A percentile compares a stretch with the other conserved stretches of the same genome.
phyloP scores from a whole-genome alignment of 768 basidiomycete species.

The Mycena pura region DNA sequence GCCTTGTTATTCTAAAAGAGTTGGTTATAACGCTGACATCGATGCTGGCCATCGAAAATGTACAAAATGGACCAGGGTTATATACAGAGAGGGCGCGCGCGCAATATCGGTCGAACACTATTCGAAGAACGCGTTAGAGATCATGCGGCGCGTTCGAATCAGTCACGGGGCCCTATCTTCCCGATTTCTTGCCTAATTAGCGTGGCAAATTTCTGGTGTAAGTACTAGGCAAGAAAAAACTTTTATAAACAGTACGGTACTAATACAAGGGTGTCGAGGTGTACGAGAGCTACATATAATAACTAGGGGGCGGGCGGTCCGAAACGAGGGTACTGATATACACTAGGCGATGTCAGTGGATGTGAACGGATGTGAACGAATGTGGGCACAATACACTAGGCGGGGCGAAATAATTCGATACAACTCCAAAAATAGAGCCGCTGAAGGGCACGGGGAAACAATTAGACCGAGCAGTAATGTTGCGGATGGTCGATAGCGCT shows the following conservation, averaged over 20 bases:
- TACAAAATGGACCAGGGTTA: neutral
- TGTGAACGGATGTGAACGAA: slow-evolving; percentile 22
- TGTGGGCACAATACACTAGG: slow-evolving; percentile 22
- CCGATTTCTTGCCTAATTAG: too few relatives aligned
- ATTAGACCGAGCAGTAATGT: slow-evolving; percentile 23
- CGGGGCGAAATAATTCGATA: slow-evolving; percentile 19
- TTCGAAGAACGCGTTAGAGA: too few relatives aligned
- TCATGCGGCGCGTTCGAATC: too few relatives aligned
- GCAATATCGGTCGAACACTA: too few relatives aligned
- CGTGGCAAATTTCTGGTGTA: too few relatives aligned
- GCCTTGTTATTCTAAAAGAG: slow-evolving; percentile 37
- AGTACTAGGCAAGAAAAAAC: neutral
- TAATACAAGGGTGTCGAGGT: slow-evolving; percentile 24
- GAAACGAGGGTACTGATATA: slow-evolving; percentile 23
- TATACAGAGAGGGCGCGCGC: neutral
- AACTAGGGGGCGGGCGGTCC: slow-evolving; percentile 1
- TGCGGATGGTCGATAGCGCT: slow-evolving; percentile 6
- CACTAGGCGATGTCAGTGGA: slow-evolving; percentile 11
- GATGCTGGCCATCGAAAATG: slow-evolving; percentile 2
- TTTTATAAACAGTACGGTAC: slow-evolving; percentile 13
- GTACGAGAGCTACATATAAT: slow-evolving; percentile 28
- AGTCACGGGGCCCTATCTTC: too few relatives aligned
- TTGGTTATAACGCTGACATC: slow-evolving; percentile 35
- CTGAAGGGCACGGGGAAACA: slow-evolving; percentile 12
- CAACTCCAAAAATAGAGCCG: slow-evolving; percentile 23